Conservation (phyloP, 2,329 filamentous ascomycete genomes). For the Neoascochyta sp. region DNA sequence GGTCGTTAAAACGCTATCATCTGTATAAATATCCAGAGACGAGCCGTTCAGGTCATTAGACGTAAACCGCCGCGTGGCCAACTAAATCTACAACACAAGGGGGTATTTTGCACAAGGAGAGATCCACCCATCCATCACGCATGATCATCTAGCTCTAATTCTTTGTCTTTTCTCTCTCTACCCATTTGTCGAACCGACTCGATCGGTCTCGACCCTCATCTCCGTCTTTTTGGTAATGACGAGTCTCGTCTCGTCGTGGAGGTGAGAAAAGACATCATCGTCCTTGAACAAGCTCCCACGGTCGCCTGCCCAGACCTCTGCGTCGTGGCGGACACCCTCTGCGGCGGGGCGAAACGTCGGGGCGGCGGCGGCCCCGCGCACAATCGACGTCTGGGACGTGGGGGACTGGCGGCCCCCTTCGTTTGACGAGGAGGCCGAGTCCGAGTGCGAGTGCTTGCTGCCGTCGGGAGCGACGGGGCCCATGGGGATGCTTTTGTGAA, state of each 20-base stretch:
- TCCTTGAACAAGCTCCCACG: constrained; percentile 11
- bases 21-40: no score
- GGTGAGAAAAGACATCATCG: constrained; percentile 11
- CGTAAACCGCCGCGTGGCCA: no score
- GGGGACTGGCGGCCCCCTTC: constrained; percentile 6
- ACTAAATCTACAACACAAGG: no score
- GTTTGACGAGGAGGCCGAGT: constrained; percentile 5
- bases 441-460: neutral
- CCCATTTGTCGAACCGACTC: no score
- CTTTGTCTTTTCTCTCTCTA: no score
- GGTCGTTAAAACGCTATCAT: no score
- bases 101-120: no score
- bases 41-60: no score
- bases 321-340: constrained; percentile 16
- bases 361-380: constrained; percentile 15
- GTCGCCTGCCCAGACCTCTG: constrained; percentile 22
- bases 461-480: no score
- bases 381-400: constrained; percentile 10
- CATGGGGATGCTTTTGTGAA: constrained; percentile 2
- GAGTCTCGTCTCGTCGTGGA: constrained; percentile 15
- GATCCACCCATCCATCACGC: no score
- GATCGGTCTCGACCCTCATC: constrained; percentile 28
- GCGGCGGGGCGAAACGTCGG: constrained; percentile 22
- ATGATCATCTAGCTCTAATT: no score
- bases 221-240: constrained; percentile 33